These are phyloP conservation scores for Conringia planisiliqua DNA, from an alignment of 345 rosid species.

Conservation along the genomic window DNA sequence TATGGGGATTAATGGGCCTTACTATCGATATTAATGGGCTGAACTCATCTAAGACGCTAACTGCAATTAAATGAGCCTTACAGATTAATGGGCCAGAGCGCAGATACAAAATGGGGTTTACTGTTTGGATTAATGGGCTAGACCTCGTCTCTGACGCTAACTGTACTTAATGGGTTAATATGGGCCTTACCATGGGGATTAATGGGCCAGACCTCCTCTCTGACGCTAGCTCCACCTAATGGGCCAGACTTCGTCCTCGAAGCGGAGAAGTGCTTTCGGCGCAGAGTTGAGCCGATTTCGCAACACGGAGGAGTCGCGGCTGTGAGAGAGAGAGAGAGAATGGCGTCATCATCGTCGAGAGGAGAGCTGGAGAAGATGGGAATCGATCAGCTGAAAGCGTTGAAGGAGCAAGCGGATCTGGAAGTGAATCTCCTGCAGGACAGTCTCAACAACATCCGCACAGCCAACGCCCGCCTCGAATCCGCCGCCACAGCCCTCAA, in stretches of 20 bases:
- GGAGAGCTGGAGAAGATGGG: slow-evolving; percentile 79
- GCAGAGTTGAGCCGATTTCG: background rate
- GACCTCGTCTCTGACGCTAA: too few species aligned
- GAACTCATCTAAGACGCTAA: too few species aligned
- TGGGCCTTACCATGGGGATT: background rate
- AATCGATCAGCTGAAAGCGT: slow-evolving; percentile 76
- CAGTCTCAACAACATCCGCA: slow-evolving; percentile 93
- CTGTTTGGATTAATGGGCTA: too few species aligned
- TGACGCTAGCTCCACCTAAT: background rate
- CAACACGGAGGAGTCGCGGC: background rate
- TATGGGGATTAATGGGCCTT: too few species aligned
- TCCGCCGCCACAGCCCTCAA: slow-evolving; percentile 71
- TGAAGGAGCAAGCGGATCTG: slow-evolving; percentile 83
- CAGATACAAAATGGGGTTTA: too few species aligned
- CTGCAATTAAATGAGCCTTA: too few species aligned
- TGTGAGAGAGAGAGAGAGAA: slow-evolving; percentile 14
- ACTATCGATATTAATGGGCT: too few species aligned
- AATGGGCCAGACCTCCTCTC: background rate
- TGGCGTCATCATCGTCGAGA: slow-evolving; percentile 43
- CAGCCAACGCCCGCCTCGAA: slow-evolving; percentile 85
- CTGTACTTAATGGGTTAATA: background rate
- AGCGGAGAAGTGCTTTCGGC: background rate
- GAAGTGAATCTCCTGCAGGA: slow-evolving; percentile 94
- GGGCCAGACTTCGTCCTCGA: background rate
- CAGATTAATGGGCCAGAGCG: too few species aligned